Percentiles rank a stretch among this genome's conserved stretches.
These are phyloP conservation scores for Alternaria panax DNA, from an alignment of 2,329 filamentous ascomycete genomes.

Conservation along the genomic window DNA sequence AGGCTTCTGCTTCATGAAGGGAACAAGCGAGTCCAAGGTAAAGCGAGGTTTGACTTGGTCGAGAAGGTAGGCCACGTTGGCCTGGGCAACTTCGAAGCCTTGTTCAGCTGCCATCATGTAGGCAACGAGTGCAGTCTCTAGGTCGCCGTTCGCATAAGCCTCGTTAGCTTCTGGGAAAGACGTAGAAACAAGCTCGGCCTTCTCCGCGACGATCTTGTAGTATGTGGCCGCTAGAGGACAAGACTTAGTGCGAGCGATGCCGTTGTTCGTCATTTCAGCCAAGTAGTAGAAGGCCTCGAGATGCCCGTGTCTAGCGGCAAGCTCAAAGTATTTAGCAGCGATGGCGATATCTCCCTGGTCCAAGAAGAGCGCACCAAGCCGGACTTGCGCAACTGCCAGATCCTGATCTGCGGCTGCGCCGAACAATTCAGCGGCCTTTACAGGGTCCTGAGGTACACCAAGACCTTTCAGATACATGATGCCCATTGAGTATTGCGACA, in stretches of 20 bases:
- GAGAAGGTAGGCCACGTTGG: constrained; percentile 86
- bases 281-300: constrained; percentile 93
- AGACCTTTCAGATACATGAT: constrained; percentile 83
- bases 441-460: constrained; percentile 73
- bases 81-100: constrained; percentile 87
- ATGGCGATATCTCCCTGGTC: constrained; percentile 85
- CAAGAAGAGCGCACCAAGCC: constrained; percentile 82
- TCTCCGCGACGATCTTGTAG: constrained; percentile 88
- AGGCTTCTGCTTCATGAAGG: constrained; percentile 51
- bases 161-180: constrained; percentile 84
- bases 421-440: constrained; percentile 77
- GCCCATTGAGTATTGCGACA: constrained; percentile 85
- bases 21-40: constrained; percentile 63
- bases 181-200: constrained; percentile 85
- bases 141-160: constrained; percentile 79
- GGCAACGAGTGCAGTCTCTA: constrained; percentile 78
- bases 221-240: constrained; percentile 80
- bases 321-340: constrained; percentile 85
- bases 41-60: constrained; percentile 66
- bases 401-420: constrained; percentile 83
- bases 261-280: constrained; percentile 83
- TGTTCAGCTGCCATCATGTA: constrained; percentile 92
- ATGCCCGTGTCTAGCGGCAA: constrained; percentile 81
- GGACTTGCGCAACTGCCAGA: constrained; percentile 79
- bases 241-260: constrained; percentile 78